Percentiles rank a stretch among this genome's conserved stretches.
phyloP scores from a whole-genome alignment of 2,329 filamentous ascomycete species.

The Colletotrichum filicis region DNA sequence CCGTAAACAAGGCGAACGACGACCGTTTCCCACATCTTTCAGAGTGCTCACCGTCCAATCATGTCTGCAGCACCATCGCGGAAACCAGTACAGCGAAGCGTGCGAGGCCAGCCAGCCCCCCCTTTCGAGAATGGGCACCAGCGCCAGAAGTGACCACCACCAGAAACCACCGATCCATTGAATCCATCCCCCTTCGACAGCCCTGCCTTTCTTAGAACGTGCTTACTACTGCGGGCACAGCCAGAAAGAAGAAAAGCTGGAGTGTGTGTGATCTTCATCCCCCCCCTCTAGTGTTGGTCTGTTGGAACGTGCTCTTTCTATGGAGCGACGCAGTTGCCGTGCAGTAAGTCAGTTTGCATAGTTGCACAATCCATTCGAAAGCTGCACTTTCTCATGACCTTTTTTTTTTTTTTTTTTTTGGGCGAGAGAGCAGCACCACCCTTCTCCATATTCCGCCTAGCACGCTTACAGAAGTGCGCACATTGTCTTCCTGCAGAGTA shows the following conservation, averaged over 20 bases:
- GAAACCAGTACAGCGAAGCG: neutral
- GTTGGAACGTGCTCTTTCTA: too few relatives aligned
- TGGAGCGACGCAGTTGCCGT: too few relatives aligned
- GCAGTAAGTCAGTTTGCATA: neutral
- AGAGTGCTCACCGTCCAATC: constrained; percentile 15
- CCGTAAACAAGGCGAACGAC: constrained; percentile 33
- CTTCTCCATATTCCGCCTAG: too few relatives aligned
- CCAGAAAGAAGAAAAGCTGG: neutral
- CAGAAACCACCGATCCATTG: too few relatives aligned
- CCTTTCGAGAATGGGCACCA: neutral
- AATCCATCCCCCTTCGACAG: neutral
- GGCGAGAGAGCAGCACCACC: too few relatives aligned
- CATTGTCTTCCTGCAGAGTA: too few relatives aligned
- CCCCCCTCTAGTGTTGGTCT: too few relatives aligned
- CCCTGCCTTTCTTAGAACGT: neutral
- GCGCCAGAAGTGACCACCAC: neutral
- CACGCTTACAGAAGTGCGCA: too few relatives aligned
- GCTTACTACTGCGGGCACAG: neutral
- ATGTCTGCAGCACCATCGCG: neutral
- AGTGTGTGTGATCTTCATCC: neutral
- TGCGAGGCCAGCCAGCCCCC: neutral
- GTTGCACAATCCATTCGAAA: too few relatives aligned
- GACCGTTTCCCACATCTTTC: constrained; percentile 15
- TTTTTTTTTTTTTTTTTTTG: too few relatives aligned
- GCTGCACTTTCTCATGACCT: too few relatives aligned